Evolutionary conservation across 306 rosid species (phyloP), one percentile per base, ranked within the genome.

Genomic region (Notholithocarpus densiflorus): DNA sequence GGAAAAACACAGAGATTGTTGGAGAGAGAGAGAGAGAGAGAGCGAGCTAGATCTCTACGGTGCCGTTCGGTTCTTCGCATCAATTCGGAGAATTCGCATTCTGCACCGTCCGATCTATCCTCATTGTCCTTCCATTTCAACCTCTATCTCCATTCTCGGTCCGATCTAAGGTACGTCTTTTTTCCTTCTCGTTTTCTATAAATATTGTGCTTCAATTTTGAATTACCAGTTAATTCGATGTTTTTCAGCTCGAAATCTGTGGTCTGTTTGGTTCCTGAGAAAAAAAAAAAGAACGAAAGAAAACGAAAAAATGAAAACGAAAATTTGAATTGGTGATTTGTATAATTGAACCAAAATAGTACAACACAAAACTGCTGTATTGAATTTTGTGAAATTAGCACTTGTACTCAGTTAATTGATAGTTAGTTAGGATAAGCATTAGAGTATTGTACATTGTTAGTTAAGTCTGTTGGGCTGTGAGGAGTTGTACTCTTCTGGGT

Each of bases 41-140:
- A 32, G 37, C 40, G 53, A 75, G 8, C 51, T 56, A 71, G 68
- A 75, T 81, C 78, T 81, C 84, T 75, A 79, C 88, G 84, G 88
- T 81, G 85, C 79, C 81, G 61, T 68, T 79, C 68, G 9, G 59
- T 75, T 45, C 82, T 81, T 61, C 62, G 18, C 56, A 57, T 52
- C 29, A 43, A 31, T 61, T 56, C 51, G 73, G 76, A n/a, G 66
- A 72, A 77, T 82, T 71, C 61, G 81, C 87, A 80, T 90, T 83
- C 72, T 72, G 82, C 86, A 80, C 91, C 89, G 83, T 79, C 84
- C 81, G 62, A 57, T 79, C 70, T 8, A 56, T 19, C 75, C 76
- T 21, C 88, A 29, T 77, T 74, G 69, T 40, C 59, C 15, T 54
- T 72, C 73, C 81, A 37, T 69, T 71, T 83, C 85, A 69, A 69